Base-by-base conservation (phyloP, 306 rosid species). In the Rosa rugosa region DNA sequence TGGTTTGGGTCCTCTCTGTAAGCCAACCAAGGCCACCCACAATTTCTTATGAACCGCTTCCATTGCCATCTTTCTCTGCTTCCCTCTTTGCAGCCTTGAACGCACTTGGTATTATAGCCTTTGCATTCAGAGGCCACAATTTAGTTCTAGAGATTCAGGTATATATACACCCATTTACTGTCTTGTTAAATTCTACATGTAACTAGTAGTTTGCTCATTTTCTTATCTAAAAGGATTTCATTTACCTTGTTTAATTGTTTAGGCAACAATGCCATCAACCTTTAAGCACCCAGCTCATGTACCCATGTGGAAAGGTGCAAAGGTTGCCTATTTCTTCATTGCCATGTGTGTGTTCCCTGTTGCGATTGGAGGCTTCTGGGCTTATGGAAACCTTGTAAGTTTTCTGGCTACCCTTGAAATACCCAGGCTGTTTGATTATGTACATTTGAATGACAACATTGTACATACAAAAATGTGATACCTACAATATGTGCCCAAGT, bases 301-400 rank as follows among this genome's bases (percentile, higher is more conserved):
- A 57, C 99, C 99, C 16, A 95, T 95, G 99, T 95, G 99, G 99
- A 93, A 86, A 89, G 99, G 99, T 56, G 99, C 98, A 84, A 95
- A 93, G 85, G 98, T 95, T 84, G 99, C 97, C 56, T 95, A 93
- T 84, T 88, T 95, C 85, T 91, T 95, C 87, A 95, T 95, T 74
- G 99, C 99, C 47, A 79, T 90, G 92, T 95, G 98, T 86, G 79
- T 95, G 80, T 95, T 95, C 80, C 99, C 99, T 36, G 89, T 95
- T 77, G 91, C 99, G 22, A 91, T 95, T 75, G 99, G 99, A 68
- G 99, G 99, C 45, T 95, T 85, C 82, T 95, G 99, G 99, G 98
- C 97, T 49, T 95, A 91, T 64, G 99, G 99, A 54, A 93, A 90
- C 81, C 99, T 86, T 69, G 99, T 95, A 87, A 91, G 98, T 83